Conservation (phyloP, 2,329 filamentous ascomycete species). For the Beauveria sp. region DNA sequence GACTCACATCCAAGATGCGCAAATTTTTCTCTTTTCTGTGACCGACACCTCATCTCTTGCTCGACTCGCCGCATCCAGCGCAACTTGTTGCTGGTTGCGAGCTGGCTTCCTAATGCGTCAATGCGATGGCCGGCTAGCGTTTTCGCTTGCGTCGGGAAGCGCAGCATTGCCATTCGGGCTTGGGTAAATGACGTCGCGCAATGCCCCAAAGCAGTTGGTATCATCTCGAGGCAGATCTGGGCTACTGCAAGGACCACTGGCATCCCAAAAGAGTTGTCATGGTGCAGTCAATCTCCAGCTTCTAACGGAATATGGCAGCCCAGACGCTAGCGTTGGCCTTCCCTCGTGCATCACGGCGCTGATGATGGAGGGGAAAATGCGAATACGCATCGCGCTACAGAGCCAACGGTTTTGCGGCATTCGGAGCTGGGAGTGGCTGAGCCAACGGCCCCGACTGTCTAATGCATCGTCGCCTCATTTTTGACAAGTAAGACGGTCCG, state of each 20-base stretch:
- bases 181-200: neutral
- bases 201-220: neutral
- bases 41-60: too few species aligned
- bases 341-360: too few species aligned
- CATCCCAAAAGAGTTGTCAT: neutral
- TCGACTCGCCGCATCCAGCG: neutral
- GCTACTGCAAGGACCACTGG: neutral
- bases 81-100: neutral
- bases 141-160: neutral
- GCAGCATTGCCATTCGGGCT: neutral
- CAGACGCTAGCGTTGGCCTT: neutral
- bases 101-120: conserved; percentile 1
- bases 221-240: neutral
- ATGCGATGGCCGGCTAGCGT: neutral
- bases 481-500: neutral
- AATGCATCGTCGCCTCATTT: neutral
- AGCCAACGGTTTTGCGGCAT: neutral
- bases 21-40: too few species aligned
- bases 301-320: neutral
- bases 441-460: neutral
- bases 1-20: neutral
- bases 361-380: neutral
- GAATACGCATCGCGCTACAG: neutral
- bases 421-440: neutral
- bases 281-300: neutral